phyloP scores from a whole-genome alignment of 768 basidiomycete genomes.

The Tylopilus plumbeoviolaceoides region DNA sequence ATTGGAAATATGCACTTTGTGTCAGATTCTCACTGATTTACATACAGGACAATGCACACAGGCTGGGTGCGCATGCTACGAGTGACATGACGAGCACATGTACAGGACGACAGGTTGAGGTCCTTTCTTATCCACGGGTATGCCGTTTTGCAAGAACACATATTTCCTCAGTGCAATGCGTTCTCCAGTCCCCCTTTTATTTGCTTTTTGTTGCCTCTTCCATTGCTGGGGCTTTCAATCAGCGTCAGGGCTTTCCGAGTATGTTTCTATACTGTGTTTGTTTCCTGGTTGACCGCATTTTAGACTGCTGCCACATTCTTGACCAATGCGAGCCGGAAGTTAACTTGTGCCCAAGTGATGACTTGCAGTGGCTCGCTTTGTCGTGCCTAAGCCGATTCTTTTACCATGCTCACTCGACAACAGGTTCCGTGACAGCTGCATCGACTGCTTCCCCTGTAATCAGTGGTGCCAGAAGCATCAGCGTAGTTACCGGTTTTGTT shows the following conservation, averaged over 20 bases:
- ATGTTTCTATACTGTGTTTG: background rate
- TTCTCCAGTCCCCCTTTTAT: background rate
- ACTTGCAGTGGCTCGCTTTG: too few relatives aligned
- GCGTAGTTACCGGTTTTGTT: background rate
- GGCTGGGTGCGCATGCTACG: background rate
- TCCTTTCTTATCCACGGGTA: too few relatives aligned
- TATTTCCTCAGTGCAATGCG: background rate
- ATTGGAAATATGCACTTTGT: too few relatives aligned
- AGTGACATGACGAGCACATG: background rate
- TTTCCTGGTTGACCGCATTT: background rate
- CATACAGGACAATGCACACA: background rate
- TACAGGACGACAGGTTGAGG: background rate
- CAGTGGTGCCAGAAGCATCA: background rate
- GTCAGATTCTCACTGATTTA: too few relatives aligned
- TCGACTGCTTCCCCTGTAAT: background rate
- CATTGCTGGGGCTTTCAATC: background rate
- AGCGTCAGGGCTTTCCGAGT: background rate
- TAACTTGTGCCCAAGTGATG: too few relatives aligned
- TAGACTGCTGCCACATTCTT: background rate
- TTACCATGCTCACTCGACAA: too few relatives aligned
- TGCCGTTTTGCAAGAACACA: background rate
- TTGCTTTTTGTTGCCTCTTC: background rate
- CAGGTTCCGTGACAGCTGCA: too few relatives aligned
- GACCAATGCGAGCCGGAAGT: background rate
- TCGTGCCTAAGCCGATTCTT: background rate